These are phyloP conservation scores for Dactylonectria estremocensis DNA, from an alignment of 2,329 filamentous ascomycete genomes.

Conservation along the genomic window DNA sequence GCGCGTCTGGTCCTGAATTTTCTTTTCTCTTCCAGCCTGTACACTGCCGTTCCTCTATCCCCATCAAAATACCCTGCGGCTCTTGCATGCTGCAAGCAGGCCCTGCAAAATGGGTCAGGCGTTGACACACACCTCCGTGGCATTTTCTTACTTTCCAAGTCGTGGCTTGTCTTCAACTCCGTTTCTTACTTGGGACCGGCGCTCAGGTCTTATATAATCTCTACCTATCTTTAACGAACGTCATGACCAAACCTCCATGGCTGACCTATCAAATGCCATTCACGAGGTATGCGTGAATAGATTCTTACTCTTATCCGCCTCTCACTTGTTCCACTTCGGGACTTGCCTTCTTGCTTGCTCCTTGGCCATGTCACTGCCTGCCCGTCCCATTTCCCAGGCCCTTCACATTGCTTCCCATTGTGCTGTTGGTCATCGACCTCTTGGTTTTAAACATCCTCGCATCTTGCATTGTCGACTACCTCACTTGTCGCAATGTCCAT, in stretches of 20 bases:
- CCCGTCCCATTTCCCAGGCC: slow-evolving; percentile 3
- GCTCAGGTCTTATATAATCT: slow-evolving; percentile 41
- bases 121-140: slow-evolving; percentile 15
- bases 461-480: not conserved
- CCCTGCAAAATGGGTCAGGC: slow-evolving; percentile 23
- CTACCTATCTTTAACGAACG: slow-evolving; percentile 42
- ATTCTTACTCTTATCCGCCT: slow-evolving; percentile 44
- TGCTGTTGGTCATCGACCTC: slow-evolving; percentile 1
- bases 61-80: slow-evolving; percentile 24
- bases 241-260: slow-evolving; percentile 50
- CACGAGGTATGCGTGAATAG: slow-evolving; percentile 54
- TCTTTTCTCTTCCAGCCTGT: slow-evolving; percentile 28
- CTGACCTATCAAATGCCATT: slow-evolving; percentile 49
- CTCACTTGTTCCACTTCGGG: slow-evolving; percentile 24
- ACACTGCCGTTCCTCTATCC: slow-evolving; percentile 33
- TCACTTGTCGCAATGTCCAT: not conserved
- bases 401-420: not conserved
- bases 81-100: slow-evolving; percentile 28
- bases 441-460: not conserved
- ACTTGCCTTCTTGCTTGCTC: slow-evolving; percentile 23
- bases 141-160: slow-evolving; percentile 10
- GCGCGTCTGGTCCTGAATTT: slow-evolving; percentile 27
- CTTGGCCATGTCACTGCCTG: slow-evolving; percentile 6
- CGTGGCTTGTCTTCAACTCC: slow-evolving; percentile 25
- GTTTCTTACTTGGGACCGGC: slow-evolving; percentile 38